Base-by-base conservation (phyloP, 192 early-diverging fungal species). In the Linnemannia elongata region DNA sequence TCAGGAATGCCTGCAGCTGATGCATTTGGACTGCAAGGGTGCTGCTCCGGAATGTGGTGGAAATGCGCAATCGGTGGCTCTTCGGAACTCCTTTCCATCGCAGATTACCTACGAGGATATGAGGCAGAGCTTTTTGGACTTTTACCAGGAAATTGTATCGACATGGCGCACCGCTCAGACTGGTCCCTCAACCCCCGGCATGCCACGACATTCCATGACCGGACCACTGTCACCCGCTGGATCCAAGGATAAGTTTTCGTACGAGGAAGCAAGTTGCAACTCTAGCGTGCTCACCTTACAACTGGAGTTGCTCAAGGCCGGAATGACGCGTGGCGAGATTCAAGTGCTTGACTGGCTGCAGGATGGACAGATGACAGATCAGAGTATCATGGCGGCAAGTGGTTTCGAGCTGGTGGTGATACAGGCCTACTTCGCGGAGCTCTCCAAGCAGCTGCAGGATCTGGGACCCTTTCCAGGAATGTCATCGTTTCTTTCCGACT, bases 1-100 rank as follows among this genome's bases (percentile, higher is more conserved):
- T 76, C 84, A 77, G 41, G 80, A 69, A 22, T 93, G 93, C 71
- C 83, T 82, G 52, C 89, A 90, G 22, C 88, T 93, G 76, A 77
- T 90, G 69, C 93, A 93, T 77, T 44, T 75, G 22, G 66, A 82
- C 22, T 93, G 92, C 55, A 75, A 87, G 6, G 70, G 69, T 3
- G 44, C 68, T 13, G 44, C 52, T 18, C 55, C 68, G 12, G 73
- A 82, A 24, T 74, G 81, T 70, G 42, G 36, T 30, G 55, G 22
- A 24, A 54, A n/a, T 0, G 3, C 68, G 12, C 81, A 86, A 27
- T 69, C 77, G 3, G 41, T 68, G 22, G 63, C 79, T 18, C 77
- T 79, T 36, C 80, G 54, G 22, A 80, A 89, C 77, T 71, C 42
- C 13, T 88, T 90, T 33, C 88, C 88, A 0, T 77, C 85, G 12